phyloP scores from a whole-genome alignment of 768 basidiomycete genomes.

The Mycena kentingensis region DNA sequence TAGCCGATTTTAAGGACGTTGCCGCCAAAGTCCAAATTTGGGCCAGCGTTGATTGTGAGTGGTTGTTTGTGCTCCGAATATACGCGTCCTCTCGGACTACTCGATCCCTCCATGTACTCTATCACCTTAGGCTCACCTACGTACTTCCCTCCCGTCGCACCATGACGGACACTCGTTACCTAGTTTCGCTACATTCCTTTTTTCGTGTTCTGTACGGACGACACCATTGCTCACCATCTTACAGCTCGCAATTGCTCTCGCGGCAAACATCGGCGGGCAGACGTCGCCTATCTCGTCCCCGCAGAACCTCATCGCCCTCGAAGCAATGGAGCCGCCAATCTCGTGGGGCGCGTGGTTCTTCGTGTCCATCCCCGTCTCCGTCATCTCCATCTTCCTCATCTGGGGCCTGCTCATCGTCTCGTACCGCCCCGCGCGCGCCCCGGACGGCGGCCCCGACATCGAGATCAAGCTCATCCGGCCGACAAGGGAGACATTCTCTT shows the following conservation, averaged over 20 bases:
- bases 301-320: slow-evolving; percentile 92
- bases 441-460: slow-evolving; percentile 75
- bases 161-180: slow-evolving; percentile 7
- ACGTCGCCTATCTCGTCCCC: slow-evolving; percentile 97
- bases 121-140: background rate
- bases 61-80: background rate
- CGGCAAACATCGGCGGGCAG: slow-evolving; percentile 97
- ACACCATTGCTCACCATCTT: slow-evolving; percentile 1
- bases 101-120: background rate
- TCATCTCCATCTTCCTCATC: slow-evolving; percentile 82
- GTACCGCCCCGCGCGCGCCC: slow-evolving; percentile 73
- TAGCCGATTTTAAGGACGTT: slow-evolving; percentile 94
- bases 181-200: background rate
- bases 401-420: slow-evolving; percentile 87
- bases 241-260: slow-evolving; percentile 94
- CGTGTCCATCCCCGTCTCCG: slow-evolving; percentile 89
- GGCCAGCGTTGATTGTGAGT: slow-evolving; percentile 88
- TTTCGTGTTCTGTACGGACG: slow-evolving; percentile 1
- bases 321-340: slow-evolving; percentile 81
- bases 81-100: background rate
- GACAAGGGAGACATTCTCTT: slow-evolving; percentile 76
- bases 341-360: slow-evolving; percentile 95
- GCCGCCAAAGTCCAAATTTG: slow-evolving; percentile 83
- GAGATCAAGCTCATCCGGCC: slow-evolving; percentile 85
- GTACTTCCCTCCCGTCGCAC: background rate